Evolutionary conservation across 768 basidiomycete genomes (phyloP), one percentile per base, ranked within the genome.

Genomic region (Termitomyces sp.): DNA sequence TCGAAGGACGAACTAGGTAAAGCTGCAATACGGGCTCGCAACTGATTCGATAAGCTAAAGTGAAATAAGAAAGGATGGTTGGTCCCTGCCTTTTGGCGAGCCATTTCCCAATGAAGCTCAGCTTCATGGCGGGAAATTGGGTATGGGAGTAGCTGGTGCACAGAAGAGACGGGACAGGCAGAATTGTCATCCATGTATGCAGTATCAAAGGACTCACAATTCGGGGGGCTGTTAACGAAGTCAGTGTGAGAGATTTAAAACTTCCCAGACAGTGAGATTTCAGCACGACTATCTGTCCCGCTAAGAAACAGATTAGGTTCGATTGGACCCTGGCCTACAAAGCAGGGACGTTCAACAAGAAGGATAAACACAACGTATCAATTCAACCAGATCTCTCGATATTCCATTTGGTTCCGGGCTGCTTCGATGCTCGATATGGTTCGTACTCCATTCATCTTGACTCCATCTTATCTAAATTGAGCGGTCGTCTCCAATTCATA

Each of bases 381-480:
- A 55, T 42, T 54, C 45, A 51, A 52, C 36, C 51, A 52, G 56
- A 42, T 26, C 42, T 51, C 55, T 46, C 49, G 53, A 48, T 62
- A 47, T 49, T 53, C 44, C 51, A 41, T 57, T 54, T 42, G 41
- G 36, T 49, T 22, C 34, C 45, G 29, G 34, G 29, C 24, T 53
- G 29, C 24, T 53, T 61, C 50, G 57, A 57, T 16, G 51, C 57
- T 61, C 16, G 31, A 61, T 61, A 52, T 61, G 44, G 61, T 51
- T 37, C 51, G 28, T 62, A 22, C 54, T 36, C 56, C 57, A 58
- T 57, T 54, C 34, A 29, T 52, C 29, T 24, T 47, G 24, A 31
- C 8, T 18, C 41, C 50, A 53, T 59, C 55, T 54, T 52, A 51
- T 56, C 55, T 56, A 50, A 62, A 59, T 26, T 28, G 24, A 56